These are phyloP conservation scores for Fragaria iinumae DNA, from an alignment of 306 rosid genomes.

Conservation along the genomic window DNA sequence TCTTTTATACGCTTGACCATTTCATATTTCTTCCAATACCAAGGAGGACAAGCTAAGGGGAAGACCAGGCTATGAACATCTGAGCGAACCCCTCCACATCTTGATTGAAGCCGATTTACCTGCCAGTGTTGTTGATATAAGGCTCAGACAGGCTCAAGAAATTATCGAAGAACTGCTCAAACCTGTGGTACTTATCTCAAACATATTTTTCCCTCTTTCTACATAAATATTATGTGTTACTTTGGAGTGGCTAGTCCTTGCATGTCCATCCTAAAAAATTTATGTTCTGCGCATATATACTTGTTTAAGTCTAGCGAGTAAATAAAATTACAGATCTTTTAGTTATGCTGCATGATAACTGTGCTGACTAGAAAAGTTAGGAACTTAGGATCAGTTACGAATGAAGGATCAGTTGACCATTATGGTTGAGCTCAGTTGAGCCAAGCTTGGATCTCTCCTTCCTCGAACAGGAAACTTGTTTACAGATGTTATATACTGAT, in stretches of 20 bases:
- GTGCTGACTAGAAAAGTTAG: not conserved
- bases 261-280: not conserved
- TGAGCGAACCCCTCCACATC: constrained; percentile 89
- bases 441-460: constrained; percentile 12
- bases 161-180: constrained; percentile 93
- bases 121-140: constrained; percentile 73
- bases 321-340: not conserved
- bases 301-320: constrained; percentile 6
- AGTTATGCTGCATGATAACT: constrained; percentile 24
- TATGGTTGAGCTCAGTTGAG: not conserved
- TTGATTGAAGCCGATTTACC: constrained; percentile 92
- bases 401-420: not conserved
- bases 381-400: not conserved
- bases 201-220: constrained; percentile 8
- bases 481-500: constrained; percentile 7
- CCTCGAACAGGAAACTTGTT: constrained; percentile 18
- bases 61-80: constrained; percentile 96
- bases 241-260: not conserved
- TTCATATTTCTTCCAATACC: constrained; percentile 24
- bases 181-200: constrained; percentile 71
- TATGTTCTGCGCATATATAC: not conserved
- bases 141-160: constrained; percentile 95
- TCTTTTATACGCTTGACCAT: constrained; percentile 8
- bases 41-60: constrained; percentile 95
- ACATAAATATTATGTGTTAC: not conserved